These are phyloP conservation scores for Onygena corvina DNA, from an alignment of 2,329 filamentous ascomycete genomes.

Conservation along the genomic window DNA sequence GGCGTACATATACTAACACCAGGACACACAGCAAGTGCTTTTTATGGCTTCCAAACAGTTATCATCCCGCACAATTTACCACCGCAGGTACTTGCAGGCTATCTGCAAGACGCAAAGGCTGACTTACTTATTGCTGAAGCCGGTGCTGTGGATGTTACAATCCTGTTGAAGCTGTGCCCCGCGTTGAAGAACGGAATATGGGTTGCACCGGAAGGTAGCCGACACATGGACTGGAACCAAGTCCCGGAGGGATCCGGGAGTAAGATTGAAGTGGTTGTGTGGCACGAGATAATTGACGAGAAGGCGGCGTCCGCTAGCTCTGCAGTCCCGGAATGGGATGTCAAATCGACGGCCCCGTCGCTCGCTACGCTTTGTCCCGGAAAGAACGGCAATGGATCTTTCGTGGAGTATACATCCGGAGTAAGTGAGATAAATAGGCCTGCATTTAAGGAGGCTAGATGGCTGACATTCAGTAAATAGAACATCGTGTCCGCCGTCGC, in stretches of 20 bases:
- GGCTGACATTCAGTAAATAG: slow-evolving; percentile 24
- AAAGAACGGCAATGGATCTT: slow-evolving; percentile 45
- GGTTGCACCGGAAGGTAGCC: slow-evolving; percentile 83
- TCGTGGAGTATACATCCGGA: slow-evolving; percentile 67
- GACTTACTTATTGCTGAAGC: slow-evolving; percentile 76
- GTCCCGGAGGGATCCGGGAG: slow-evolving; percentile 65
- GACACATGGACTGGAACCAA: slow-evolving; percentile 91
- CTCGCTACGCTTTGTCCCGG: slow-evolving; percentile 33
- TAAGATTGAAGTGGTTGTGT: slow-evolving; percentile 71
- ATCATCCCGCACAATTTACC: slow-evolving; percentile 72
- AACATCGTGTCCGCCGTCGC: slow-evolving; percentile 85
- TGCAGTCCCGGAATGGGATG: slow-evolving; percentile 53
- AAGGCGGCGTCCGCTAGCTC: slow-evolving; percentile 45
- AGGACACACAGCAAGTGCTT: slow-evolving; percentile 56
- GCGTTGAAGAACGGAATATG: slow-evolving; percentile 69
- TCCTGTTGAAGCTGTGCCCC: slow-evolving; percentile 56
- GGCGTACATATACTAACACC: too few species aligned
- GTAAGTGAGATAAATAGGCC: slow-evolving; percentile 34
- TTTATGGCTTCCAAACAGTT: slow-evolving; percentile 76
- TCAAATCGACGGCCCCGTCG: slow-evolving; percentile 38
- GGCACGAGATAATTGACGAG: slow-evolving; percentile 78
- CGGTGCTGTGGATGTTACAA: slow-evolving; percentile 71
- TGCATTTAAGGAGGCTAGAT: neutral
- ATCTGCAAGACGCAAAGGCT: slow-evolving; percentile 60
- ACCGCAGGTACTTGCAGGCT: slow-evolving; percentile 54